Evolutionary conservation across 1,284 basidiomycete species (phyloP).

Genomic region (Pseudozyma thailandica): DNA sequence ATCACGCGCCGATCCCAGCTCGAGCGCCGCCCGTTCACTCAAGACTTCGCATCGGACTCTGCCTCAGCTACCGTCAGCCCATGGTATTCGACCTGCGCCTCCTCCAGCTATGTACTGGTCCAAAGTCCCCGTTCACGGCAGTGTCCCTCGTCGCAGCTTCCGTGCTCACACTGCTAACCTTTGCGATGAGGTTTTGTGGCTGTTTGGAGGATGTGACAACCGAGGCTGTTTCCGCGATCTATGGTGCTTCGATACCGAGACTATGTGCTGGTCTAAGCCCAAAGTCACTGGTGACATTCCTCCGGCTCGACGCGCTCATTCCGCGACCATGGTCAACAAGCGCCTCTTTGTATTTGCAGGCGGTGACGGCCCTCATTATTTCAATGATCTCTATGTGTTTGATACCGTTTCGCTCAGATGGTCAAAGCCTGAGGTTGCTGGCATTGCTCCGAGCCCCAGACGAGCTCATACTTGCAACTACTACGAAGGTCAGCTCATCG

Average conservation of each 20-base stretch:
- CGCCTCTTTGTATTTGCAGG: slow-evolving; percentile 86
- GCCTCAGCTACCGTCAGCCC: slow-evolving; percentile 54
- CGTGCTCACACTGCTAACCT: slow-evolving; percentile 86
- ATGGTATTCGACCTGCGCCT: slow-evolving; percentile 46
- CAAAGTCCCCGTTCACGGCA: slow-evolving; percentile 81
- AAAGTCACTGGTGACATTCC: slow-evolving; percentile 49
- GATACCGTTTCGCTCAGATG: slow-evolving; percentile 73
- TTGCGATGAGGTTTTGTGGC: slow-evolving; percentile 82
- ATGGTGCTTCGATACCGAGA: slow-evolving; percentile 88
- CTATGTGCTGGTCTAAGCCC: slow-evolving; percentile 82
- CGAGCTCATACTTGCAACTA: slow-evolving; percentile 87
- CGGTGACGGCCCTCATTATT: slow-evolving; percentile 77
- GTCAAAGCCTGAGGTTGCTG: slow-evolving; percentile 50
- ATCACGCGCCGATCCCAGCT: slow-evolving; percentile 14
- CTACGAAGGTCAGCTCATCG: slow-evolving; percentile 79
- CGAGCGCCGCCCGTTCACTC: slow-evolving; percentile 11
- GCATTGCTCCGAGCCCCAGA: slow-evolving; percentile 74
- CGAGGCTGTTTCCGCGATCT: slow-evolving; percentile 80
- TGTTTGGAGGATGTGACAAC: slow-evolving; percentile 89
- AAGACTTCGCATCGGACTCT: slow-evolving; percentile 36
- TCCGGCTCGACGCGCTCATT: slow-evolving; percentile 82
- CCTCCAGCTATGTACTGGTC: slow-evolving; percentile 83
- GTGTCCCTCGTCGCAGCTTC: slow-evolving; percentile 78
- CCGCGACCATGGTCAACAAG: slow-evolving; percentile 82
- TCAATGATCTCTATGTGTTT: slow-evolving; percentile 78